phyloP scores from a whole-genome alignment of 495 filamentous ascomycete species.

The Penicillium paradoxum region DNA sequence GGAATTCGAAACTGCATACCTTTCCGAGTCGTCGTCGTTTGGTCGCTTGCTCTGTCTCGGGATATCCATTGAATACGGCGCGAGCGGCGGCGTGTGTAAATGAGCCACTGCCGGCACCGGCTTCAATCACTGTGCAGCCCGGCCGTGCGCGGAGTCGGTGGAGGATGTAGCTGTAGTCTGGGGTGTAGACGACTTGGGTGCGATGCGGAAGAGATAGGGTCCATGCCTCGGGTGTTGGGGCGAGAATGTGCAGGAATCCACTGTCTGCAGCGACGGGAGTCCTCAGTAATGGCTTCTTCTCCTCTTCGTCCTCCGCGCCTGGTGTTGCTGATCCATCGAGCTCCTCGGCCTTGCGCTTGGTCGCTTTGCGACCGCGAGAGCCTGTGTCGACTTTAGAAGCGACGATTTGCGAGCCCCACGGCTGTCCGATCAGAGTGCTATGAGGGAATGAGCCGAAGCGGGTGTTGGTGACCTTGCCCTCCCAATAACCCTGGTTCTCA shows the following conservation, averaged over 20 bases:
- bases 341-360: constrained; percentile 53
- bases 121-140: constrained; percentile 79
- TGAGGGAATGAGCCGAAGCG: constrained; percentile 95
- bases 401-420: constrained; percentile 87
- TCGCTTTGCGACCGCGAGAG: constrained; percentile 55
- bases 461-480: constrained; percentile 84
- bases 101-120: constrained; percentile 87
- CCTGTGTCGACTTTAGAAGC: constrained; percentile 89
- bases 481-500: constrained; percentile 63
- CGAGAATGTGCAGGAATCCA: constrained; percentile 86
- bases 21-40: constrained; percentile 52
- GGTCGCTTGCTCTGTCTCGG: constrained; percentile 27
- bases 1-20: constrained; percentile 93
- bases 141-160: constrained; percentile 79
- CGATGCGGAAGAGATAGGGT: constrained; percentile 84
- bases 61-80: constrained; percentile 82
- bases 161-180: constrained; percentile 94
- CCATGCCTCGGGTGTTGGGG: constrained; percentile 91
- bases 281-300: constrained; percentile 24
- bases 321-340: constrained; percentile 28
- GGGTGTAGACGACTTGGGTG: constrained; percentile 96
- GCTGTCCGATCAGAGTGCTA: constrained; percentile 70
- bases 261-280: constrained; percentile 57
- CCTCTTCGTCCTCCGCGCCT: constrained; percentile 24
- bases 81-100: constrained; percentile 90